Percentiles rank a stretch among this genome's conserved stretches.
These are phyloP conservation scores for Penicillium mononematosum DNA, from an alignment of 495 filamentous ascomycete species.

Conservation along the genomic window DNA sequence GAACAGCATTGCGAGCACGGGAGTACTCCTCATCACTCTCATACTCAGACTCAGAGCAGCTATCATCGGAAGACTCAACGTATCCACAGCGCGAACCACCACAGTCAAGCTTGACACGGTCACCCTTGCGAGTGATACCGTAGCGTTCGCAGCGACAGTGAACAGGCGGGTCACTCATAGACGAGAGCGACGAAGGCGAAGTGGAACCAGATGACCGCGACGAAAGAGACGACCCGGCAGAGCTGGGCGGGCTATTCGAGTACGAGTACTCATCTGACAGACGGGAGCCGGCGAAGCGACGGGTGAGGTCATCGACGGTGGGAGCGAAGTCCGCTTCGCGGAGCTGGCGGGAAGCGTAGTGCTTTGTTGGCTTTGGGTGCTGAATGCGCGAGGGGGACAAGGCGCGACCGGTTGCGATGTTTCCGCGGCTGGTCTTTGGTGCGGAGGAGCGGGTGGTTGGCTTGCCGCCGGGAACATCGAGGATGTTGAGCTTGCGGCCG, in stretches of 20 bases:
- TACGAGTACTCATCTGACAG: constrained; percentile 68
- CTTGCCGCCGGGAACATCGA: constrained; percentile 60
- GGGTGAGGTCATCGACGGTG: constrained; percentile 69
- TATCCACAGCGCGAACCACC: constrained; percentile 83
- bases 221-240: constrained; percentile 69
- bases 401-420: constrained; percentile 81
- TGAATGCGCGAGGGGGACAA: constrained; percentile 86
- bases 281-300: constrained; percentile 68
- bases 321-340: constrained; percentile 72
- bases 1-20: constrained; percentile 47
- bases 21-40: constrained; percentile 62
- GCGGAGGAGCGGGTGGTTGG: constrained; percentile 14
- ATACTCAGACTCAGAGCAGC: constrained; percentile 48
- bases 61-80: constrained; percentile 52
- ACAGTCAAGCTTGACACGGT: constrained; percentile 91
- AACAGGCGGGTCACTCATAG: constrained; percentile 68
- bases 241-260: constrained; percentile 66
- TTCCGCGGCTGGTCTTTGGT: constrained; percentile 39
- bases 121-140: constrained; percentile 89
- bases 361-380: constrained; percentile 84
- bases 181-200: constrained; percentile 68
- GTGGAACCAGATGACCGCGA: constrained; percentile 69
- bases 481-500: constrained; percentile 85
- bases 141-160: constrained; percentile 89
- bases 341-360: constrained; percentile 80